phyloP scores from a whole-genome alignment of 2,329 filamentous ascomycete genomes.

The Herpotrichia juniperi region DNA sequence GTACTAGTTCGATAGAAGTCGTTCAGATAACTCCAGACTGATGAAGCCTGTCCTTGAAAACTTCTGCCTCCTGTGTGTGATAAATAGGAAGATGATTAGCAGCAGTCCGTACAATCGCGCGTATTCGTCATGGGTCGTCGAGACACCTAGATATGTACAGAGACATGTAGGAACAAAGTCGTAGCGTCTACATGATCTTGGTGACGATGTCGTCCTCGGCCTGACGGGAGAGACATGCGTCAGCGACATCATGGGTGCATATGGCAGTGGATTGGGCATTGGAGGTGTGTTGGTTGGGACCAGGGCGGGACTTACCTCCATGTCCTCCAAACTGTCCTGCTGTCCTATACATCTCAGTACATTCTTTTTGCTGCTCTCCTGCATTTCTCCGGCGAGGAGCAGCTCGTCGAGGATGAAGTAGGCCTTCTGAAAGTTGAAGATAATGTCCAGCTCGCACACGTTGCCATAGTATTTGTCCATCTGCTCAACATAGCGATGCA shows the following conservation, averaged over 20 bases:
- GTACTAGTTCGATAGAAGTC: constrained; percentile 3
- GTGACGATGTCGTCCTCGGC: constrained; percentile 85
- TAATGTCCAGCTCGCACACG: constrained; percentile 98
- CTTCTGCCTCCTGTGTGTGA: constrained; percentile 35
- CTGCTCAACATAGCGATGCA: constrained; percentile 98
- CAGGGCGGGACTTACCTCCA: constrained; percentile 76
- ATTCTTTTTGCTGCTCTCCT: constrained; percentile 99
- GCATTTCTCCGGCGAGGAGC: constrained; percentile 91
- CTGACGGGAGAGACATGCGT: constrained; percentile 59
- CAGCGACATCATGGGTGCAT: constrained; percentile 44
- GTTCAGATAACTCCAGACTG: constrained; percentile 39
- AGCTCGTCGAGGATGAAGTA: constrained; percentile 99
- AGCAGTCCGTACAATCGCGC: constrained; percentile 17
- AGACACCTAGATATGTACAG: constrained; percentile 12
- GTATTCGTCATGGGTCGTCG: constrained; percentile 19
- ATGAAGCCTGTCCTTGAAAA: constrained; percentile 35
- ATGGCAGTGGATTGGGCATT: constrained; percentile 17
- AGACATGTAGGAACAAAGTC: constrained; percentile 9
- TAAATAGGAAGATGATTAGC: constrained; percentile 33
- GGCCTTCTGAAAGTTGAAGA: constrained; percentile 99
- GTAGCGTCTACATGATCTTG: constrained; percentile 74
- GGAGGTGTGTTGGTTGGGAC: constrained; percentile 12
- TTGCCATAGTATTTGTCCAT: constrained; percentile 99
- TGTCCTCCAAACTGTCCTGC: constrained; percentile 96
- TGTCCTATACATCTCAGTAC: constrained; percentile 94